These are phyloP conservation scores for Lolium rigidum DNA, from an alignment of 176 grass and related monocot genomes.

Conservation along the genomic window DNA sequence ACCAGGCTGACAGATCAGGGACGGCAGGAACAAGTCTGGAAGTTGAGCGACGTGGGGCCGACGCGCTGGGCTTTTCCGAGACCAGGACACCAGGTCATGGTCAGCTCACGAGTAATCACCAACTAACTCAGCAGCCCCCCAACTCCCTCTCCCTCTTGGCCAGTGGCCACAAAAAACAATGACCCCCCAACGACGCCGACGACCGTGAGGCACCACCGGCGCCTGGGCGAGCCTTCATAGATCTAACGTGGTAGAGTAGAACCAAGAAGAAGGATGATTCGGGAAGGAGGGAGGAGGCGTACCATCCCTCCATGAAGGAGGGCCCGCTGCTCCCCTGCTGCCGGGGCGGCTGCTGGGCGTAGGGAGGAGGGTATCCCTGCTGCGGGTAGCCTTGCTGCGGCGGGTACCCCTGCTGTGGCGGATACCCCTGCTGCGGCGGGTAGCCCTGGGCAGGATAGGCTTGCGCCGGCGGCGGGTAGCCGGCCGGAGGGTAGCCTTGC, in stretches of 20 bases:
- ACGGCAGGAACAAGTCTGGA: neutral
- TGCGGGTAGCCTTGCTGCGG: slow-evolving; percentile 37
- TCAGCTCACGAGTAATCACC: slow-evolving; percentile 7
- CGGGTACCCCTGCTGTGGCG: neutral
- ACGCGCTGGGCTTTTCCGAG: neutral
- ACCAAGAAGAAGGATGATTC: neutral
- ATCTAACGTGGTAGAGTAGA: slow-evolving; percentile 14
- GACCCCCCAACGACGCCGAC: neutral
- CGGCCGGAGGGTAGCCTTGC: slow-evolving; percentile 55
- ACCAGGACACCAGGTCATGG: neutral
- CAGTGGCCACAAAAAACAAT: neutral
- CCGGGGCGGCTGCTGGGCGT: slow-evolving; percentile 56
- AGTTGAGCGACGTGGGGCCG: neutral
- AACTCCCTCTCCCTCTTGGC: neutral
- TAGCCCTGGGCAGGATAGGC: slow-evolving; percentile 44
- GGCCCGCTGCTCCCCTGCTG: slow-evolving; percentile 61
- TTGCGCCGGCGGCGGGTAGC: slow-evolving; percentile 50
- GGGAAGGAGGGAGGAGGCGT: neutral
- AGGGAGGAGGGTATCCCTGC: slow-evolving; percentile 62
- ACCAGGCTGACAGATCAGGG: neutral
- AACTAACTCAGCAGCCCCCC: neutral
- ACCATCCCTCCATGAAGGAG: slow-evolving; percentile 76
- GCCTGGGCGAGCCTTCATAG: neutral
- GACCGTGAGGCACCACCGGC: neutral
- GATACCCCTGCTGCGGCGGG: slow-evolving; percentile 39